Conservation (phyloP, 2,329 filamentous ascomycete species). For the Aspergillus novofumigatus region DNA sequence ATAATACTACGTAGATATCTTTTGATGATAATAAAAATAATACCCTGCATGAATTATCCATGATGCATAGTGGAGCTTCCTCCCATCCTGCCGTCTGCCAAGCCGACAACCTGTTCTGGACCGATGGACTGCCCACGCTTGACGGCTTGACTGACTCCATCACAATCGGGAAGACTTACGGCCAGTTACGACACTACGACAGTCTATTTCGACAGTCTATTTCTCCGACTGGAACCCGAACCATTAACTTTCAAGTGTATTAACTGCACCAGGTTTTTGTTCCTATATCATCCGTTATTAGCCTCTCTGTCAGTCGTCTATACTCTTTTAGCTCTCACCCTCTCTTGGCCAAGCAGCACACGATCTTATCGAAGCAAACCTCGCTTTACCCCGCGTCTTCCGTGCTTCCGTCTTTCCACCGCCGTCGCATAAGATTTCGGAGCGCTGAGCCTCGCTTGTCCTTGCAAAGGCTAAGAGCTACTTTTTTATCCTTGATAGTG, state of each 20-base stretch:
- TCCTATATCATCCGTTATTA: background rate
- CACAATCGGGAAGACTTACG: background rate
- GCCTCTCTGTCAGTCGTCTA: background rate
- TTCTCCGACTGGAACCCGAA: background rate
- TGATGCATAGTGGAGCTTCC: background rate
- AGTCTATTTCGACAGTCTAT: background rate
- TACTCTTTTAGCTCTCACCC: background rate
- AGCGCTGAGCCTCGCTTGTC: background rate
- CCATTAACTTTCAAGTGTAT: background rate
- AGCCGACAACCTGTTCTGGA: background rate
- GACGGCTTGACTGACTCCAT: background rate
- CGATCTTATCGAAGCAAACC: conserved; percentile 18
- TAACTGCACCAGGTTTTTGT: background rate
- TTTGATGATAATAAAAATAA: background rate
- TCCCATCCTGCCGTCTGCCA: background rate
- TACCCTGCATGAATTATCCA: background rate
- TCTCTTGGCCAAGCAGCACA: conserved; percentile 7
- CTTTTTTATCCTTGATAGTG: background rate
- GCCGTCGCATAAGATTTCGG: conserved; percentile 7
- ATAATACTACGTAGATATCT: too few species aligned
- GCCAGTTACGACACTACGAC: conserved; percentile 4
- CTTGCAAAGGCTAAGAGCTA: background rate
- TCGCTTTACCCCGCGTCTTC: conserved; percentile 19
- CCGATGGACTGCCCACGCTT: background rate
- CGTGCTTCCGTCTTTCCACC: conserved; percentile 7